phyloP scores from a whole-genome alignment of 2,329 filamentous ascomycete genomes.

The Alternaria atra region DNA sequence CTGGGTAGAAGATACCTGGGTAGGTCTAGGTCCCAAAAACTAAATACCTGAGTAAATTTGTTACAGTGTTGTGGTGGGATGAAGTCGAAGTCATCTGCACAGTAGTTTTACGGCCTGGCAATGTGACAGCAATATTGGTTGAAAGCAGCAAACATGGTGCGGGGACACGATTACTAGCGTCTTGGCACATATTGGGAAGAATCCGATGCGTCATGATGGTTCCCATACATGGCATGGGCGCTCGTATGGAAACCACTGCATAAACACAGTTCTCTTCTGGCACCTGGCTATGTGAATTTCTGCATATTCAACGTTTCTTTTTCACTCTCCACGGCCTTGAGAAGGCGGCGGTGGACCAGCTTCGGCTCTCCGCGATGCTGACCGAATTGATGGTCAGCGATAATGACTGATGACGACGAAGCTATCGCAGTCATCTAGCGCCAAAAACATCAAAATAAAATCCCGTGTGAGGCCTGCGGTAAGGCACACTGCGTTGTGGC shows the following conservation, averaged over 20 bases:
- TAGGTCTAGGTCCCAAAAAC: too few species aligned
- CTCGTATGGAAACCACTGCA: neutral
- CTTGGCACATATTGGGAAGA: neutral
- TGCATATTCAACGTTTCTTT: neutral
- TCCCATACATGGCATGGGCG: neutral
- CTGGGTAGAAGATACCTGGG: neutral
- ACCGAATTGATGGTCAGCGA: neutral
- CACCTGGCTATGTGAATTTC: neutral
- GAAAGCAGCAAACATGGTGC: neutral
- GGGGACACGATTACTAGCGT: neutral
- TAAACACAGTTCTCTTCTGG: neutral
- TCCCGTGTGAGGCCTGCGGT: neutral
- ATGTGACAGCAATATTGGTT: neutral
- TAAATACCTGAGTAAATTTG: neutral
- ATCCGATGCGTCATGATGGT: neutral
- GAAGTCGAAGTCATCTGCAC: neutral
- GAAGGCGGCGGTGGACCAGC: neutral
- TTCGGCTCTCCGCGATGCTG: slow-evolving; percentile 20
- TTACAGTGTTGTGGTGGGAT: too few species aligned
- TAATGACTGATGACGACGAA: neutral
- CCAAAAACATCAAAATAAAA: neutral
- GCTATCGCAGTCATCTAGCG: neutral
- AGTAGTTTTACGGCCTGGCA: neutral
- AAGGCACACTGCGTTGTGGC: neutral
- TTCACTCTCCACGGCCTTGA: neutral